Evolutionary conservation across 306 rosid species (phyloP).

Genomic region (Vicia faba): DNA sequence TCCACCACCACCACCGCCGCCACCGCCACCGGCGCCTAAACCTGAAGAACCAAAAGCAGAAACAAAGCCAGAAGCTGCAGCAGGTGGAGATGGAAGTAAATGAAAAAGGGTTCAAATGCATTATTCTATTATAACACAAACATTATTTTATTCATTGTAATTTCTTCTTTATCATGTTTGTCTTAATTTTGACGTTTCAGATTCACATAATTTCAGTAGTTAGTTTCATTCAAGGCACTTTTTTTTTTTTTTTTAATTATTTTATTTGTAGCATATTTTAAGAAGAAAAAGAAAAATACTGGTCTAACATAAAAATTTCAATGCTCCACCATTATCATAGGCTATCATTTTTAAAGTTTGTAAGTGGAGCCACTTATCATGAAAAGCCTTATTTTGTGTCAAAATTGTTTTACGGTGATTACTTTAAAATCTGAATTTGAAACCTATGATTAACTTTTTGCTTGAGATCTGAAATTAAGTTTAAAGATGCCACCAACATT

Average conservation of each 20-base stretch:
- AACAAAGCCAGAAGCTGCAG: slow-evolving; percentile 36
- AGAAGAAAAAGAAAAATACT: not conserved
- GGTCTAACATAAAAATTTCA: not conserved
- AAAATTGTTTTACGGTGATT: not conserved
- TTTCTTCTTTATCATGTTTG: not conserved
- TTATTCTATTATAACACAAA: slow-evolving; percentile 37
- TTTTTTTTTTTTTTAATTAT: not conserved
- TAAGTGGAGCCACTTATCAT: slow-evolving; percentile 35
- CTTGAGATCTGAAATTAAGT: slow-evolving; percentile 32
- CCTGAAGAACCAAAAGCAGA: slow-evolving; percentile 51
- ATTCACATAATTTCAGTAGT: too few relatives aligned
- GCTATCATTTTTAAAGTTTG: slow-evolving; percentile 7
- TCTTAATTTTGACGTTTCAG: not conserved
- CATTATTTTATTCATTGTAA: slow-evolving; percentile 26
- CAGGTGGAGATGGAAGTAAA: slow-evolving; percentile 46
- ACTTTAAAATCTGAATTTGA: slow-evolving; percentile 25
- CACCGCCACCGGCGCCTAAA: slow-evolving; percentile 33
- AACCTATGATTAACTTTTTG: slow-evolving; percentile 35
- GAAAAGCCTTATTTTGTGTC: slow-evolving; percentile 24
- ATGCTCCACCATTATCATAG: not conserved
- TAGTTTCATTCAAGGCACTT: not conserved
- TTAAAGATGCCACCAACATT: slow-evolving; percentile 32
- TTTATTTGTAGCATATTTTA: not conserved
- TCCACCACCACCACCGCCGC: slow-evolving; percentile 43
- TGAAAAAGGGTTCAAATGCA: slow-evolving; percentile 33